Percentiles rank a stretch among this genome's conserved stretches.
These are phyloP conservation scores for Pythium periplocum DNA, from an alignment of 352 stramenopile genomes.

Conservation along the genomic window DNA sequence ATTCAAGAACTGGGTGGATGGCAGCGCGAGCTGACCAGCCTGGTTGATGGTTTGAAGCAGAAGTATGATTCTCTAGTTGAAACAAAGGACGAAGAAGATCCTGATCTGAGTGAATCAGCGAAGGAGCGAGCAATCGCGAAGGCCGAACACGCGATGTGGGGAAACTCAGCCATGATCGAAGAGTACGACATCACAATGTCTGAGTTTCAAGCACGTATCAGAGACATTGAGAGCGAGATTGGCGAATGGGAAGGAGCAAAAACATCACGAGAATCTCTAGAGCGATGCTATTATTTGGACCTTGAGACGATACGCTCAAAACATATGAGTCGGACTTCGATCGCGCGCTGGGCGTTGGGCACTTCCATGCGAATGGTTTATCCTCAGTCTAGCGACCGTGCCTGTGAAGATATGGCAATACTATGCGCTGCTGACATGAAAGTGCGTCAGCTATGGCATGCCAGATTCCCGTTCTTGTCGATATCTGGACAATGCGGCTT, in stretches of 20 bases:
- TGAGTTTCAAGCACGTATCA: conserved; percentile 1
- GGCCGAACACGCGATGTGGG: conserved; percentile 13
- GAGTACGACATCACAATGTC: conserved; percentile 15
- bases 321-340: neutral
- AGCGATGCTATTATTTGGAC: too few species aligned
- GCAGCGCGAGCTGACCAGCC: neutral
- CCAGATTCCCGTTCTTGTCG: conserved; percentile 32
- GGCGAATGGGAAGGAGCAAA: conserved; percentile 6
- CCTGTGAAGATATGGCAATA: neutral
- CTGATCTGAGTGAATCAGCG: neutral
- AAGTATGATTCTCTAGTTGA: neutral
- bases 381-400: neutral
- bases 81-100: neutral
- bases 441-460: conserved; percentile 23
- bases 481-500: conserved; percentile 5
- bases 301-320: too few species aligned
- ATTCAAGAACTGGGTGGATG: neutral
- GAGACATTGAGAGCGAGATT: conserved; percentile 6
- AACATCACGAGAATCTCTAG: neutral
- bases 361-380: neutral
- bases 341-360: neutral
- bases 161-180: conserved; percentile 6
- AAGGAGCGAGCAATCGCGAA: conserved; percentile 5
- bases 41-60: neutral
- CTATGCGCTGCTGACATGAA: neutral